Evolutionary conservation across 345 rosid genomes (phyloP).

Genomic region (Pugionium dolabratum): DNA sequence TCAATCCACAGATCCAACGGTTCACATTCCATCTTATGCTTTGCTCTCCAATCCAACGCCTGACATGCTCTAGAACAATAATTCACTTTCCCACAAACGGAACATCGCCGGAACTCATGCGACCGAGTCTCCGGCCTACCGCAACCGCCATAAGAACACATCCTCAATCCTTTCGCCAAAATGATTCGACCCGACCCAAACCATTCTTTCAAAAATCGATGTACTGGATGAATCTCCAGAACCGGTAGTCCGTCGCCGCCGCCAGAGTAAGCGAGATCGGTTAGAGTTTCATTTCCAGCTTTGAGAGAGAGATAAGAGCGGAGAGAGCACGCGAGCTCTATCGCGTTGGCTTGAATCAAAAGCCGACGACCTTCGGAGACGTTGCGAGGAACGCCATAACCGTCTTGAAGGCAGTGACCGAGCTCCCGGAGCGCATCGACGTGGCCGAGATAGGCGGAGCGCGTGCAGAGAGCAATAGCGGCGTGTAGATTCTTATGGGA

Average conservation of each 20-base stretch:
- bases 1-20: constrained; percentile 54
- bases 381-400: constrained; percentile 60
- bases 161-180: constrained; percentile 35
- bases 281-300: neutral
- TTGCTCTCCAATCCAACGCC: constrained; percentile 85
- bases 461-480: constrained; percentile 61
- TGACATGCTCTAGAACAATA: constrained; percentile 94
- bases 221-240: constrained; percentile 56
- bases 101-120: constrained; percentile 83
- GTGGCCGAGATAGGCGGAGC: constrained; percentile 64
- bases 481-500: constrained; percentile 56
- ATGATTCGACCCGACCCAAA: constrained; percentile 42
- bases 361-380: constrained; percentile 54
- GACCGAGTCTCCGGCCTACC: constrained; percentile 84
- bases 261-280: too few species aligned
- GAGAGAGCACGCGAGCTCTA: constrained; percentile 51
- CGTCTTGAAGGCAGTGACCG: constrained; percentile 74
- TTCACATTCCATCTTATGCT: constrained; percentile 69
- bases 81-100: constrained; percentile 78
- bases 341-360: constrained; percentile 59
- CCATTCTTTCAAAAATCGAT: constrained; percentile 61
- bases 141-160: constrained; percentile 59
- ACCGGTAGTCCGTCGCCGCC: constrained; percentile 27
- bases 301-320: constrained; percentile 19
- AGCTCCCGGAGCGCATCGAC: constrained; percentile 65